Conservation (phyloP, 495 filamentous ascomycete species). For the Xylaria intraflava region DNA sequence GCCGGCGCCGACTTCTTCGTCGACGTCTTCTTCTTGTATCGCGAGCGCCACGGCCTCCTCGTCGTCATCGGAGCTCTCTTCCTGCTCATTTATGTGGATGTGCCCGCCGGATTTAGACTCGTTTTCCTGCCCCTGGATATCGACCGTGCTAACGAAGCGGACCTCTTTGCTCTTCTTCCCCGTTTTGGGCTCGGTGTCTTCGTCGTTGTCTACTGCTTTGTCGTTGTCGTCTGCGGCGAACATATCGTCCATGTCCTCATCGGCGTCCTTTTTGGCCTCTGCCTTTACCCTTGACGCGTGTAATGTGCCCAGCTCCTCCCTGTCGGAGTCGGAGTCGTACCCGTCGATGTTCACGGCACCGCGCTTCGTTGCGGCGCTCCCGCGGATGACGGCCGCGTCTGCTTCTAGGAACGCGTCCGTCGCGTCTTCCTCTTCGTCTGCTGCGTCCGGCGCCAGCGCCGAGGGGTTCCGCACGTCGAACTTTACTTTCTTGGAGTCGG, state of each 20-base stretch:
- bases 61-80: conserved; percentile 41
- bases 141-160: conserved; percentile 62
- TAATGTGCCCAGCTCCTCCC: conserved; percentile 48
- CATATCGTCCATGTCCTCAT: conserved; percentile 82
- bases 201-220: conserved; percentile 51
- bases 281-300: conserved; percentile 31
- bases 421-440: conserved; percentile 43
- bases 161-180: conserved; percentile 73
- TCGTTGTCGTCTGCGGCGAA: conserved; percentile 72
- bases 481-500: conserved; percentile 72
- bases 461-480: conserved; percentile 96
- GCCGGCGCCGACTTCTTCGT: conserved; percentile 84
- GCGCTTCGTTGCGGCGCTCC: conserved; percentile 73
- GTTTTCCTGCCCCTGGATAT: conserved; percentile 83
- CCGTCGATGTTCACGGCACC: conserved; percentile 93
- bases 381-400: conserved; percentile 88
- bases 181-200: conserved; percentile 37
- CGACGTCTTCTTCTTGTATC: conserved; percentile 61
- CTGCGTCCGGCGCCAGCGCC: conserved; percentile 67
- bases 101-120: conserved; percentile 65
- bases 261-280: conserved; percentile 43
- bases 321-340: conserved; percentile 91
- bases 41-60: conserved; percentile 63
- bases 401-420: conserved; percentile 56
- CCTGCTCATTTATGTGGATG: conserved; percentile 41